These are phyloP conservation scores for Saitozyma podzolica DNA, from an alignment of 768 basidiomycete genomes.

Conservation along the genomic window DNA sequence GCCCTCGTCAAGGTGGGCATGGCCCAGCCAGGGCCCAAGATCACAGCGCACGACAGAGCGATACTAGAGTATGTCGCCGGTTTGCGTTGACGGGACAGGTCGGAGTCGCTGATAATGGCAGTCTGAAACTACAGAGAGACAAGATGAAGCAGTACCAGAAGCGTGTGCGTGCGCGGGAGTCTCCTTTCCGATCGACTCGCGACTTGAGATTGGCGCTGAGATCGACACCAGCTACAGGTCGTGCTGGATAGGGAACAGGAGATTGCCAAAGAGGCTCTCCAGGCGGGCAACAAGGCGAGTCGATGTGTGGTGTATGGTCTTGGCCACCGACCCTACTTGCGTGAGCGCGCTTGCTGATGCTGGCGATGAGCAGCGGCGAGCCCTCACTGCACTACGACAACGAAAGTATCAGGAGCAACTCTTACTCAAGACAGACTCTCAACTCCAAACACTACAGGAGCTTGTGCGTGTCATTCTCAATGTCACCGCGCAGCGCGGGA, in stretches of 20 bases:
- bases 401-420: slow-evolving; percentile 92
- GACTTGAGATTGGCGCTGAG: slow-evolving; percentile 7
- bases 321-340: neutral
- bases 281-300: slow-evolving; percentile 72
- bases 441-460: slow-evolving; percentile 83
- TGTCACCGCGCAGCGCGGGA: no score
- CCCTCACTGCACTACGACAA: slow-evolving; percentile 79
- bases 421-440: slow-evolving; percentile 81
- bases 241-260: slow-evolving; percentile 83
- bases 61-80: slow-evolving; percentile 78
- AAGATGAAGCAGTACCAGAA: slow-evolving; percentile 94
- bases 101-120: slow-evolving; percentile 10
- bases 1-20: slow-evolving; percentile 48
- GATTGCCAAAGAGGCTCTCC: slow-evolving; percentile 81
- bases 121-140: slow-evolving; percentile 89
- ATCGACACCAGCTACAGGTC: slow-evolving; percentile 67
- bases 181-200: neutral
- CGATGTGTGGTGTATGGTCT: neutral
- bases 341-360: neutral
- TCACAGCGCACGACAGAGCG: slow-evolving; percentile 90
- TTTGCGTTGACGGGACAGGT: neutral
- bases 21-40: slow-evolving; percentile 63
- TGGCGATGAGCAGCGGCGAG: slow-evolving; percentile 56
- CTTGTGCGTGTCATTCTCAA: slow-evolving; percentile 60
- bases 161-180: slow-evolving; percentile 60